These are phyloP conservation scores for Paracoccidioides brasiliensis DNA, from an alignment of 2,329 filamentous ascomycete species.

Conservation along the genomic window DNA sequence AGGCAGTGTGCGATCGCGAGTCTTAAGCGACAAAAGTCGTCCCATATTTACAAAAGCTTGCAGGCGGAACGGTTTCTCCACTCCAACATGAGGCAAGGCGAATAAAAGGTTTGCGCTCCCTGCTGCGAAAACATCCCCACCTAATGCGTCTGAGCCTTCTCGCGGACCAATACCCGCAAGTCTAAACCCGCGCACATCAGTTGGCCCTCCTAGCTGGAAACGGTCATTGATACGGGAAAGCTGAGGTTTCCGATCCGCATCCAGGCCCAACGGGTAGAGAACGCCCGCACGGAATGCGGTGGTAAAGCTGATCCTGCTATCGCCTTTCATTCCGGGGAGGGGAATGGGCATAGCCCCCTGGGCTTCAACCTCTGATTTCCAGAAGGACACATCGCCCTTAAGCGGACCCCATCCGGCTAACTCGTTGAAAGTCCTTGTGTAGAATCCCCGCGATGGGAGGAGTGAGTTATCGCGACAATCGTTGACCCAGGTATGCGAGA, in stretches of 20 bases:
- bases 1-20: constrained; percentile 34
- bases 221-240: constrained; percentile 83
- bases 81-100: constrained; percentile 68
- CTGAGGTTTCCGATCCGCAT: constrained; percentile 39
- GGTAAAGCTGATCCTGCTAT: constrained; percentile 69
- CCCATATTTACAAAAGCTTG: constrained; percentile 90
- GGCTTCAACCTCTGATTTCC: constrained; percentile 77
- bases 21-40: constrained; percentile 63
- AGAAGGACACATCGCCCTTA: constrained; percentile 83
- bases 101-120: constrained; percentile 75
- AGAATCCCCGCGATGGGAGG: constrained; percentile 69
- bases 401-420: constrained; percentile 78
- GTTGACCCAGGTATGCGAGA: constrained; percentile 67
- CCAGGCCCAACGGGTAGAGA: constrained; percentile 65
- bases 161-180: constrained; percentile 78
- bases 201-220: constrained; percentile 87
- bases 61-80: constrained; percentile 70
- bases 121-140: constrained; percentile 84
- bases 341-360: constrained; percentile 62
- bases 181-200: constrained; percentile 87
- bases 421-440: constrained; percentile 64
- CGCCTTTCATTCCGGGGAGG: constrained; percentile 50
- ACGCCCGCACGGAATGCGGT: constrained; percentile 69
- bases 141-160: constrained; percentile 73
- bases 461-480: constrained; percentile 77